Percentiles rank a stretch among this genome's conserved stretches.
These are phyloP conservation scores for Setaria viridis DNA, from an alignment of 202 grass and related monocot genomes.

Conservation along the genomic window DNA sequence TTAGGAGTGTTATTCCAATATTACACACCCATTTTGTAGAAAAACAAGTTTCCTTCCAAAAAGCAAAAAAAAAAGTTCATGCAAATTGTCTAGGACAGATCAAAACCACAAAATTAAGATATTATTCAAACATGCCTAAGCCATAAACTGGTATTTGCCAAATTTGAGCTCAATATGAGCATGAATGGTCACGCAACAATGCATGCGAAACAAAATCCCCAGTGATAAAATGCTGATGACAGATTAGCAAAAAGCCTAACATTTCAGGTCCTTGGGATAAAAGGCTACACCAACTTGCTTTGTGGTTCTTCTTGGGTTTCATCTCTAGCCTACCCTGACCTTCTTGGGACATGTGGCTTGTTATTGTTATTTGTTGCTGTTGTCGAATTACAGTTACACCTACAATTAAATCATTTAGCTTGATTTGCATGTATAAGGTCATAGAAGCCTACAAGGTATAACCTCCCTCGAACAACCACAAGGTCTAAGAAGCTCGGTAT, in stretches of 20 bases:
- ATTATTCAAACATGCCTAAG: constrained; percentile 24
- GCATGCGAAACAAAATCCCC: constrained; percentile 28
- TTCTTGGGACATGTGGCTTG: not conserved
- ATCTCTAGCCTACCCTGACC: not conserved
- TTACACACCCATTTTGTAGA: constrained; percentile 10
- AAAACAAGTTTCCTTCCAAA: not conserved
- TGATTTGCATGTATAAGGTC: not conserved
- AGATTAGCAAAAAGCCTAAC: constrained; percentile 19
- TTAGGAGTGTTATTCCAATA: constrained; percentile 5
- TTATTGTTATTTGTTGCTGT: not conserved
- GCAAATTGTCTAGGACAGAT: constrained; percentile 21
- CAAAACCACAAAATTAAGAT: constrained; percentile 14
- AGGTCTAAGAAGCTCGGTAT: constrained; percentile 14
- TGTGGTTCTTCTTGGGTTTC: constrained; percentile 4
- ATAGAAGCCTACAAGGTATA: constrained; percentile 23
- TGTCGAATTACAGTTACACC: constrained; percentile 20
- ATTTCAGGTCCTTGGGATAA: not conserved
- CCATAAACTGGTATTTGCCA: constrained; percentile 8
- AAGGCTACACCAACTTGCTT: constrained; percentile 13
- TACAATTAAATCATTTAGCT: constrained; percentile 31
- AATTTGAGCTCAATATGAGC: constrained; percentile 8
- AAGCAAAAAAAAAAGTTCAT: constrained; percentile 14
- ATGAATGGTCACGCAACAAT: constrained; percentile 21
- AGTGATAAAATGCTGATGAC: not conserved
- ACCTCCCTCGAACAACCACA: constrained; percentile 2